Conservation (phyloP, 2,329 filamentous ascomycete species). For the Keithomyces neogunnii region DNA sequence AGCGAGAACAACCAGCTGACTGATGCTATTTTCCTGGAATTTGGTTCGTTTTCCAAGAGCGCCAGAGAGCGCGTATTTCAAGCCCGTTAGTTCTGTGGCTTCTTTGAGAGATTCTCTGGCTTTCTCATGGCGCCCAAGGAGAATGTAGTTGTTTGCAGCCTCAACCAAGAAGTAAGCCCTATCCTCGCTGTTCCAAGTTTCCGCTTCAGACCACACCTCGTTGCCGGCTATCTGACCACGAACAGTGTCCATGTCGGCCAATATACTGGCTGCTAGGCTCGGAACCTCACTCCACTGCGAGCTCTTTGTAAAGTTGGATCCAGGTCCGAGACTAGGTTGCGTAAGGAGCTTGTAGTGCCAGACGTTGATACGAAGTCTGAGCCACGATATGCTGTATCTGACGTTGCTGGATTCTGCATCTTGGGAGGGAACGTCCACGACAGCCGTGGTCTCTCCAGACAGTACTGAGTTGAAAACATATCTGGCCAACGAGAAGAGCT, state of each 20-base stretch:
- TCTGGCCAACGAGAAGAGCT: conserved; percentile 70
- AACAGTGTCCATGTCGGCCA: conserved; percentile 32
- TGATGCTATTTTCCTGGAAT: conserved; percentile 71
- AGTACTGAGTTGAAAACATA: conserved; percentile 32
- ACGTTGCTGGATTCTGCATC: conserved; percentile 35
- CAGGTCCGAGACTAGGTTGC: conserved; percentile 45
- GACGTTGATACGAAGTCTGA: conserved; percentile 62
- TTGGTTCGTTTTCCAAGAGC: conserved; percentile 77
- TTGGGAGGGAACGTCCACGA: conserved; percentile 17
- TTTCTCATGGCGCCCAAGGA: conserved; percentile 72
- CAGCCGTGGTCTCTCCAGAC: conserved; percentile 12
- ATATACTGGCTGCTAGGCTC: conserved; percentile 42
- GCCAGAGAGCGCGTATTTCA: conserved; percentile 77
- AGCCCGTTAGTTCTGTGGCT: conserved; percentile 58
- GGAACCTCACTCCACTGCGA: conserved; percentile 53
- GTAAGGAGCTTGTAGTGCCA: conserved; percentile 55
- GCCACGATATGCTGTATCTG: conserved; percentile 46
- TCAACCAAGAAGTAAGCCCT: conserved; percentile 70
- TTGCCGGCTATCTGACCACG: conserved; percentile 27
- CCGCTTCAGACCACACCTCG: conserved; percentile 27
- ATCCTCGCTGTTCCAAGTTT: conserved; percentile 36
- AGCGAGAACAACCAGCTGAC: conserved; percentile 85
- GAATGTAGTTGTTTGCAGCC: conserved; percentile 71
- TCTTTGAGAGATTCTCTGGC: conserved; percentile 62
- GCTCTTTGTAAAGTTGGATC: conserved; percentile 46